Percentiles rank a stretch among this genome's conserved stretches.
Evolutionary conservation across 148 eudicot genomes (phyloP).

Genomic region (Pharnaceum exiguum): DNA sequence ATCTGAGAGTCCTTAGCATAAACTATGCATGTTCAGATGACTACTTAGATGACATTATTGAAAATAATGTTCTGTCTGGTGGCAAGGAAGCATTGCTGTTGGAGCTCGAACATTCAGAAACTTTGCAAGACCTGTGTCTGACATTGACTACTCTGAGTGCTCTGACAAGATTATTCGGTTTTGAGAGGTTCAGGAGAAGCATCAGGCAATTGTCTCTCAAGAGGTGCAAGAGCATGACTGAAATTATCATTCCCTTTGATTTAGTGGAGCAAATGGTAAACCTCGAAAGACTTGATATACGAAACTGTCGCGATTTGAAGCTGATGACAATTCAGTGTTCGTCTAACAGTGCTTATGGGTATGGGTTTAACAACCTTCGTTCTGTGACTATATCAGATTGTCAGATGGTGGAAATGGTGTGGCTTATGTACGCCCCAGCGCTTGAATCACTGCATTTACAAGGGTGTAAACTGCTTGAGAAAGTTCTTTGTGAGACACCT

Average conservation of each 20-base stretch:
- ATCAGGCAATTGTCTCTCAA: background rate
- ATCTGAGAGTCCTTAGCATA: conserved; percentile 1
- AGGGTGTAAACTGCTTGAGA: background rate
- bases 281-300: background rate
- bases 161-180: background rate
- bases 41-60: background rate
- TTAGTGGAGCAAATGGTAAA: conserved; percentile 9
- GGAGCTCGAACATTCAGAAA: conserved; percentile 7
- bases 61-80: conserved; percentile 14
- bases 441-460: conserved; percentile 1
- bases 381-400: conserved; percentile 2
- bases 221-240: background rate
- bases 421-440: background rate
- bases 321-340: background rate
- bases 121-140: conserved; percentile 12
- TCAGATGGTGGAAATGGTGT: background rate
- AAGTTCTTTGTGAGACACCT: background rate
- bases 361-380: background rate
- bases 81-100: conserved; percentile 15
- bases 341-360: background rate
- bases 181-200: conserved; percentile 1
- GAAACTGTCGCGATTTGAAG: background rate
- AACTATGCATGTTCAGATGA: background rate
- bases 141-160: background rate
- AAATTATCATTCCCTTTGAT: background rate